phyloP scores from a whole-genome alignment of 345 rosid genomes.

The Aquilaria yunnanensis region DNA sequence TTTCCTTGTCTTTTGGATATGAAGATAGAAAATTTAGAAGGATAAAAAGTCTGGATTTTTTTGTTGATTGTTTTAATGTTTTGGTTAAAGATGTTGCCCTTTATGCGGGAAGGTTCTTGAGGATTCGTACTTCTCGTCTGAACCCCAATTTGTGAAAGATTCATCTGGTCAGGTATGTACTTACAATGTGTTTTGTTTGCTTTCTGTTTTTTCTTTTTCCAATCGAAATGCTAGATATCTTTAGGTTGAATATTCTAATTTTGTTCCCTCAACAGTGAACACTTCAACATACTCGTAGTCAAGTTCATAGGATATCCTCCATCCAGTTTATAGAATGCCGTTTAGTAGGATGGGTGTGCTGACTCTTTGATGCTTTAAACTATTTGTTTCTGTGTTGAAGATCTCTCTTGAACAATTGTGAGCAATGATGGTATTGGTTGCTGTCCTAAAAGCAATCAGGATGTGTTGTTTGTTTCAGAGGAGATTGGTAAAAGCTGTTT shows the following conservation, averaged over 20 bases:
- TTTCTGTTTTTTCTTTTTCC: neutral
- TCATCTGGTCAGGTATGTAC: constrained; percentile 27
- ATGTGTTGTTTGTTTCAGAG: too few relatives aligned
- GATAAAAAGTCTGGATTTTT: neutral
- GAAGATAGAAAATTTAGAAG: neutral
- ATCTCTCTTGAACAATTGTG: too few relatives aligned
- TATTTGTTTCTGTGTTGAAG: too few relatives aligned
- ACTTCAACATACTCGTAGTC: too few relatives aligned
- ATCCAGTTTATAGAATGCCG: too few relatives aligned
- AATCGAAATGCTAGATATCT: neutral
- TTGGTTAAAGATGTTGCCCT: constrained; percentile 24
- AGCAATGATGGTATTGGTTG: too few relatives aligned
- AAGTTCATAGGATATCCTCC: too few relatives aligned
- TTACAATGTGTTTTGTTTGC: neutral
- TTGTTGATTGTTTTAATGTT: neutral
- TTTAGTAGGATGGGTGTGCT: neutral
- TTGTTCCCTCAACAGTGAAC: too few relatives aligned
- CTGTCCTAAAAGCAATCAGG: too few relatives aligned
- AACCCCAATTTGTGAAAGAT: constrained; percentile 34
- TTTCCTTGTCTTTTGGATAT: neutral
- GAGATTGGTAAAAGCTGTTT: too few relatives aligned
- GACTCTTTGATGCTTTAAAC: too few relatives aligned
- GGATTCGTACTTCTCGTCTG: constrained; percentile 24
- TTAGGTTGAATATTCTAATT: neutral
- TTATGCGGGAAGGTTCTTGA: constrained; percentile 40